Evolutionary conservation across 805 yeast genomes (phyloP), one percentile per base, ranked within the genome.

Genomic region (Tetrapisispora namnaoensis): DNA sequence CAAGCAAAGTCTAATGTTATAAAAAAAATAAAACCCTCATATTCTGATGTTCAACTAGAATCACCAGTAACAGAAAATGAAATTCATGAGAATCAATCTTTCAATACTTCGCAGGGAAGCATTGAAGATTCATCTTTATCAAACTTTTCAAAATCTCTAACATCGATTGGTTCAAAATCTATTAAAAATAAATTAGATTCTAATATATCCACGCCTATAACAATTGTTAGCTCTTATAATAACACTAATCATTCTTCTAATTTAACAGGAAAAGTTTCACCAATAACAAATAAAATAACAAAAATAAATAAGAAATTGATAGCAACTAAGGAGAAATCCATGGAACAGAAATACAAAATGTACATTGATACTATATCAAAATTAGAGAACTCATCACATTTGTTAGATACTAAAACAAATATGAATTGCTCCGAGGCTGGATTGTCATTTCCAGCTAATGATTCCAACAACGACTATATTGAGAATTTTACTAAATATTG

Each of bases 91-190:
- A 10, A 28, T 17, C 18, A 7, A 17, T 18, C 28, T 13, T 22
- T 5, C 6, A 35, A 42, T 32, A 5, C 24, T 11, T 10, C 28
- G 2, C 5, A 4, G 17, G 24, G 16, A 3, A 36, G 38, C 9
- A 13, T 42, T 5, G 44, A 30, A 30, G 44, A 42, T 32, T 42
- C 44, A 42, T 42, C 44, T 5, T 20, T 42, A 18, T 42, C 44
- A 30, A 42, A 14, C 17, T n/a, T 42, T 30, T 18, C 36, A 13
- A 42, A 32, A 18, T 10, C 28, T 21, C 18, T 16, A 9, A n/a
- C 13, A n/a, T 17, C 22, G 13, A 40, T 4, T 40, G 14, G 3
- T n/a, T 7, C 17, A 22, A 27, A 24, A 14, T 10, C 34, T 9
- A 27, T 24, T 16, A 42, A 10, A 20, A 10, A 17, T 17, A 21